Evolutionary conservation across 2,329 filamentous ascomycete genomes (phyloP), one percentile per base, ranked within the genome.

Genomic region (Xylariaceae sp.): DNA sequence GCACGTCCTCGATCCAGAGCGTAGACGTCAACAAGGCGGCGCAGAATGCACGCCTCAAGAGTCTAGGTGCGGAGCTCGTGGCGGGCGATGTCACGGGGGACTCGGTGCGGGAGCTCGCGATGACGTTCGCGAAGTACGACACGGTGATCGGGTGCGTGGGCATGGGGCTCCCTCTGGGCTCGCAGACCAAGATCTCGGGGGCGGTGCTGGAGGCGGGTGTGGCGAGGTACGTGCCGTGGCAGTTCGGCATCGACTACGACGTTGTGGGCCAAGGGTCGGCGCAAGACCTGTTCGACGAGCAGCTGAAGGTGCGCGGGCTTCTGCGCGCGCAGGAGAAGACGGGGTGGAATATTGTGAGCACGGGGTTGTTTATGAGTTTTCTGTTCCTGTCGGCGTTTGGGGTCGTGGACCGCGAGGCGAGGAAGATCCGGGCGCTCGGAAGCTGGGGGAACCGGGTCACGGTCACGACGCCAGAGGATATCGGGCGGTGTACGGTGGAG

Each of bases 221-320:
- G 4, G 17, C n/a, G 18, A 28, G 22, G 1, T 87, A 74, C 54
- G 71, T 87, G 15, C 83, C 84, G 0, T 88, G 84, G 84, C 83
- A 88, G 59, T 87, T 82, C 57, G 84, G 84, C 1, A 76, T 86
- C 18, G 80, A 88, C 55, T 88, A 87, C 61, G 82, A 87, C 42
- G 57, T 66, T 19, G 77, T 86, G 13, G 80, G 81, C 0, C 59
- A 65, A 0, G 74, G 75, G 0, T 78, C 74, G 19, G 66, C 75
- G 33, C 81, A 85, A 59, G 74, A 79, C 26, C 55, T 87, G 12
- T 87, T 87, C 51, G 81, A 81, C 44, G 83, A 85, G 67, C 81
- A 86, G 63, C 64, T 82, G 0, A 69, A 71, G 39, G 81, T 85
- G 19, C 61, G 81, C 11, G 60, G 63, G 16, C 40, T 76, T 16